Base-by-base conservation (phyloP, 306 rosid genomes). In the Luffa aegyptiaca region DNA sequence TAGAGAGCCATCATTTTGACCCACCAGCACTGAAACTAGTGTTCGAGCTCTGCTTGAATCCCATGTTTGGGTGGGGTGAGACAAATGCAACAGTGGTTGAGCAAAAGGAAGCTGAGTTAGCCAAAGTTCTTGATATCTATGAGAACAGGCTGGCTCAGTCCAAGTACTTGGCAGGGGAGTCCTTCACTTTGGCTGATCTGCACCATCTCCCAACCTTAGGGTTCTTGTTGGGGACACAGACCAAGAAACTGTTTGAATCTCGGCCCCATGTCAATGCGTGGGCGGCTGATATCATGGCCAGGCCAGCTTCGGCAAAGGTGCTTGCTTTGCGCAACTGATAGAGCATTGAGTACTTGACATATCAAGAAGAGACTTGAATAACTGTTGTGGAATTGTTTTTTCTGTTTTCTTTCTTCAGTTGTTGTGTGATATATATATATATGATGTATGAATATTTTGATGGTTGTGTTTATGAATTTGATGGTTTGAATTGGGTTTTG, bases 221-320 rank as follows among this genome's bases (percentile, higher is more conserved):
- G 0, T 82, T n/a, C 86, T 82, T 93, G 90, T 79, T 84, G 86
- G 86, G 75, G 7, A 82, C 87, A 41, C 81, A 71, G 46, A 1
- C 41, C 10, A 87, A 81, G 85, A 83, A 82, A 65, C 59, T 82
- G 57, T 80, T 88, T 41, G 88, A 88, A 26, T 83, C 87, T 33
- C 79, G 86, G 2, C 89, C 90, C 18, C 84, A 49, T 83, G 92
- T 90, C 65, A 49, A 62, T 21, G 87, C 90, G 2, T 93, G 97
- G 96, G 83, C 82, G 0, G 87, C 81, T 81, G 89, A 88, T 59
- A 91, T 93, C 61, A 84, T 89, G 10, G 88, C 90, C 37, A 87
- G 96, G 86, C 90, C 94, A 58, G 85, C 94, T 85, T 93, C 94
- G 93, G 53, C 81, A 10, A 88, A 93, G 83, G 93, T 90, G 56